phyloP scores from a whole-genome alignment of 805 yeast species.

The Diddensiella transvaalensis region DNA sequence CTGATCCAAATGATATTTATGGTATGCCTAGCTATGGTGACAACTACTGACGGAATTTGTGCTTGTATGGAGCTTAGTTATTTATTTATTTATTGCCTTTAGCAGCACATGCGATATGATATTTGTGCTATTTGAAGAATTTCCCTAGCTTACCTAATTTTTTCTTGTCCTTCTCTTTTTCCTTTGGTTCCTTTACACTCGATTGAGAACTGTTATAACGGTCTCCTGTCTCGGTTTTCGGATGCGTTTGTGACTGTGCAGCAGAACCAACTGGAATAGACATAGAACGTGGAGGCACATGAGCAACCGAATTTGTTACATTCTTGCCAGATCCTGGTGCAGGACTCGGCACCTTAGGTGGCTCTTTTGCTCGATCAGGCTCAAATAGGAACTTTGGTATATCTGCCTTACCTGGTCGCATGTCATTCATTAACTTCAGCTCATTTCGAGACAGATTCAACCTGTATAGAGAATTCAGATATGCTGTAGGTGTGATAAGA shows the following conservation, averaged over 20 bases:
- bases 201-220: background rate
- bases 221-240: background rate
- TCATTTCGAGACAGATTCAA: constrained; percentile 28
- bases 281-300: background rate
- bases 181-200: background rate
- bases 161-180: constrained; percentile 15
- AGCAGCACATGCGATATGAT: too few species aligned
- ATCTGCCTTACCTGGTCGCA: constrained; percentile 20
- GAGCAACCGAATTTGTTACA: constrained; percentile 1
- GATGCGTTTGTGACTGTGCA: background rate
- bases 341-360: constrained; percentile 5
- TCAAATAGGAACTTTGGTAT: constrained; percentile 34
- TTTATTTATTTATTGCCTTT: too few species aligned
- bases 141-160: constrained; percentile 18
- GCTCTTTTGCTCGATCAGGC: constrained; percentile 24
- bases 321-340: constrained; percentile 1
- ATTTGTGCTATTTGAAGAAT: constrained; percentile 16
- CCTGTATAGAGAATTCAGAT: constrained; percentile 30
- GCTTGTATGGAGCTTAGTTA: too few species aligned
- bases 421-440: constrained; percentile 32
- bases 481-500: constrained; percentile 44
- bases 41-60: background rate
- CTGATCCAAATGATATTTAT: constrained; percentile 1
- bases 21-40: constrained; percentile 14
- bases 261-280: background rate